A percentile compares a stretch with the other conserved stretches of the same genome.
Conservation (phyloP, 495 filamentous ascomycete genomes). For the Cercophora sp. region DNA sequence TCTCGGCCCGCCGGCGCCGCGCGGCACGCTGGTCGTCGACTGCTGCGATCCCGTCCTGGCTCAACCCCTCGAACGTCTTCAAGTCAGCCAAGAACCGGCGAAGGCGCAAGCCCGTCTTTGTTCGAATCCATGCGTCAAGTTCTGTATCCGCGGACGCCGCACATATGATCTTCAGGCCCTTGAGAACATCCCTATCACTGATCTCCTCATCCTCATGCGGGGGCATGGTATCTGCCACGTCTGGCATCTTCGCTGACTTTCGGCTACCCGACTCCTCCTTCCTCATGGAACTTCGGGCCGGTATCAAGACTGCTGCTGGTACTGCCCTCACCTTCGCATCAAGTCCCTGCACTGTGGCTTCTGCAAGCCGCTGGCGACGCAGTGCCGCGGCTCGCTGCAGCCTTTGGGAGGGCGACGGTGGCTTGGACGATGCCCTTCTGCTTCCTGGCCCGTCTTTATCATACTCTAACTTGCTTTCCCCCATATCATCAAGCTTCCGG, state of each 20-base stretch:
- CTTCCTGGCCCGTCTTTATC: neutral
- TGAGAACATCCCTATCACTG: constrained; percentile 40
- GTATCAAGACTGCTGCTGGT: neutral
- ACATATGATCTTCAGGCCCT: constrained; percentile 45
- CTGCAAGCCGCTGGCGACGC: constrained; percentile 14
- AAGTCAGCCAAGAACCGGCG: constrained; percentile 46
- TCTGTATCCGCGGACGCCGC: constrained; percentile 45
- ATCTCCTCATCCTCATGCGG: constrained; percentile 32
- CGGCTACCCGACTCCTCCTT: neutral
- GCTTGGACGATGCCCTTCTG: constrained; percentile 6
- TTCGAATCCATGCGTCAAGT: constrained; percentile 41
- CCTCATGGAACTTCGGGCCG: neutral
- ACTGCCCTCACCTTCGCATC: neutral
- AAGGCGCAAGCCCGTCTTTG: constrained; percentile 42
- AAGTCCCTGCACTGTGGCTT: neutral
- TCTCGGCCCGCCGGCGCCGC: constrained; percentile 8
- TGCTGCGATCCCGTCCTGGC: constrained; percentile 12
- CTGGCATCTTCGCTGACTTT: neutral
- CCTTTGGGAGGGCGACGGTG: constrained; percentile 13
- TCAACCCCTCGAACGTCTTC: constrained; percentile 39
- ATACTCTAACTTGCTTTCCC: constrained; percentile 10
- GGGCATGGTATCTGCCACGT: neutral
- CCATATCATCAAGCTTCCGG: constrained; percentile 31
- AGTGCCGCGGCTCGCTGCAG: constrained; percentile 16
- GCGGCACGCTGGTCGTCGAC: constrained; percentile 10